Conservation (phyloP, 225 moss, liverwort and hornwort species). For the Lunularia cruciata region DNA sequence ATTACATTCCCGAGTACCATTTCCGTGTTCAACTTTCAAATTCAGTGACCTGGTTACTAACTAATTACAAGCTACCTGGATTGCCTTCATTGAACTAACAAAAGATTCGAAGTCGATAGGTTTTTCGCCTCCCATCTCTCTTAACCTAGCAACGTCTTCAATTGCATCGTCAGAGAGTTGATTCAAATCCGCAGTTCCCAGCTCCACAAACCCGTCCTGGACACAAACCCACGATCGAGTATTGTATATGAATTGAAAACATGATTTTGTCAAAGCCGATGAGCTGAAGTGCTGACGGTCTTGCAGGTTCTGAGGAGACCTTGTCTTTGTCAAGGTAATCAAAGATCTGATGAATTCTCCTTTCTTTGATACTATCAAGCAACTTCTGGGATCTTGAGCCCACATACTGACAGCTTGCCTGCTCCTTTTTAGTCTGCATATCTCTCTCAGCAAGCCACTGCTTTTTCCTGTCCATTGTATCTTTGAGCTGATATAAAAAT, state of each 20-base stretch:
- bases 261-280: too few species aligned
- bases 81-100: constrained; percentile 57
- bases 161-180: constrained; percentile 55
- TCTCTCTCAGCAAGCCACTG: constrained; percentile 50
- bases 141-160: constrained; percentile 64
- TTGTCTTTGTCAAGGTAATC: constrained; percentile 80
- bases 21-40: too few species aligned
- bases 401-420: constrained; percentile 77
- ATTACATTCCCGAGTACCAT: too few species aligned
- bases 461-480: constrained; percentile 75
- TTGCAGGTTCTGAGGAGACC: constrained; percentile 34
- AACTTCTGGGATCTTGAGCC: constrained; percentile 77
- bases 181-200: constrained; percentile 66
- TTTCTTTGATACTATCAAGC: constrained; percentile 62
- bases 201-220: constrained; percentile 74
- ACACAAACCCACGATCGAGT: neutral
- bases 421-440: constrained; percentile 56
- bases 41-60: neutral
- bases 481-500: constrained; percentile 74
- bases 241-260: too few species aligned
- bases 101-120: constrained; percentile 58
- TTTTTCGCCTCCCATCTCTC: constrained; percentile 58
- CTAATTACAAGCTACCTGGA: constrained; percentile 45
- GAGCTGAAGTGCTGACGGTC: neutral
- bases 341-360: constrained; percentile 79